These are phyloP conservation scores for Clitopilus passeckerianus DNA, from an alignment of 768 basidiomycete genomes.

Conservation along the genomic window DNA sequence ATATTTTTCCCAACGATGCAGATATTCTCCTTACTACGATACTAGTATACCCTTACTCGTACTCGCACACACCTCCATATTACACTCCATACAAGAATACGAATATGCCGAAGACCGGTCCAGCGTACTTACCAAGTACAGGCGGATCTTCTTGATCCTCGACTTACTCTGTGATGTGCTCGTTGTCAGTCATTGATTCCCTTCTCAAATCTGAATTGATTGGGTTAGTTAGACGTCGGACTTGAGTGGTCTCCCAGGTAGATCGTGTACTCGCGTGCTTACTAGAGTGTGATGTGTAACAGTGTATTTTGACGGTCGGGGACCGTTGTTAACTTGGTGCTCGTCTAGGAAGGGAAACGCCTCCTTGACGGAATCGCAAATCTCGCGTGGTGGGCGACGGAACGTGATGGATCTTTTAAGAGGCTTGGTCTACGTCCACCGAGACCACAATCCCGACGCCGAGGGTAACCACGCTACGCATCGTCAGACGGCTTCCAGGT, in stretches of 20 bases:
- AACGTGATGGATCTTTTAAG: background rate
- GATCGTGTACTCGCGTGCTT: no score
- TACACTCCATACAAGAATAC: background rate
- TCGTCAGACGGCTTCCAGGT: background rate
- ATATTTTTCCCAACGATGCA: background rate
- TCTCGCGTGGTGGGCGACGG: background rate
- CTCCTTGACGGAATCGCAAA: background rate
- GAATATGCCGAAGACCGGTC: background rate
- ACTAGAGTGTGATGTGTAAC: background rate
- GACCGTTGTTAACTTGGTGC: background rate
- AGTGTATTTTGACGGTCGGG: background rate
- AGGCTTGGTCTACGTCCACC: background rate
- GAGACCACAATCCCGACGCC: background rate
- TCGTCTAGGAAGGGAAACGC: background rate
- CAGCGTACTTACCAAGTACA: background rate
- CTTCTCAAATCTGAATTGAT: no score
- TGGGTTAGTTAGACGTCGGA: background rate
- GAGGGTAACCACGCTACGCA: background rate
- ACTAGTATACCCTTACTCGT: background rate
- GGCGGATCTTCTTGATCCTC: background rate
- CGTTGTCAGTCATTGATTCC: background rate
- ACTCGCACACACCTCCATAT: background rate
- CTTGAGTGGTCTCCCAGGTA: background rate
- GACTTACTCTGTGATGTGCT: background rate
- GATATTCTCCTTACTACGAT: background rate